Conservation (phyloP, 768 basidiomycete species). For the Suillus ampliporus region DNA sequence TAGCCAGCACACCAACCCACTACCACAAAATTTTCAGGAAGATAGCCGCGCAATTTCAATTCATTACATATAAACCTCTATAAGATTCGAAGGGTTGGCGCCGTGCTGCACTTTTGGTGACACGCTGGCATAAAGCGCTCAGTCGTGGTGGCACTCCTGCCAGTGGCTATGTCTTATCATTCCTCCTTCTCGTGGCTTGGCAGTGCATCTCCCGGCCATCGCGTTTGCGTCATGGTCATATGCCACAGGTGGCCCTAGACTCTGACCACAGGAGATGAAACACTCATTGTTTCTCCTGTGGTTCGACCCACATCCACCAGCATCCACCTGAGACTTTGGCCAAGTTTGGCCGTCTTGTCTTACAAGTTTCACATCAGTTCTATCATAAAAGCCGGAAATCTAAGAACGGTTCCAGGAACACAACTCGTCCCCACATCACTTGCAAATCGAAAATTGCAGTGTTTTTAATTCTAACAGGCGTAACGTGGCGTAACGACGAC, state of each 20-base stretch:
- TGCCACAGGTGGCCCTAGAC: neutral
- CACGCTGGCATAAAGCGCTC: neutral
- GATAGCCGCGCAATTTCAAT: neutral
- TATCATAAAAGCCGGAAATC: too few relatives aligned
- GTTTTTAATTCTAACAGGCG: neutral
- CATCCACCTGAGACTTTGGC: too few relatives aligned
- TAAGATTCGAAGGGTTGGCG: neutral
- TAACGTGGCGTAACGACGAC: slow-evolving; percentile 1
- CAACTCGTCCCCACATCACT: neutral
- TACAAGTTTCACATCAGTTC: neutral
- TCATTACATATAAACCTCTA: neutral
- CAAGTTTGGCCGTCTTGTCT: neutral
- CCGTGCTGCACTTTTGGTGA: neutral
- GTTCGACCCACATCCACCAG: too few relatives aligned
- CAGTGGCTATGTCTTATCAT: neutral
- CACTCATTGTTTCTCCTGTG: neutral
- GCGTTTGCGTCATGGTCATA: too few relatives aligned
- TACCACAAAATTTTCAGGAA: neutral
- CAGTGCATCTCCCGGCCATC: neutral
- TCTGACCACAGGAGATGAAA: neutral
- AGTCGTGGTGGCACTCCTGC: neutral
- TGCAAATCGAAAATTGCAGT: neutral
- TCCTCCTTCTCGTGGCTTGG: neutral
- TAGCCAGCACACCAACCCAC: neutral
- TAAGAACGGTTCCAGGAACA: too few relatives aligned